Percentiles rank a stretch among this genome's conserved stretches.
Conservation (phyloP, 2,329 filamentous ascomycete species). For the Epichloe amarillans region DNA sequence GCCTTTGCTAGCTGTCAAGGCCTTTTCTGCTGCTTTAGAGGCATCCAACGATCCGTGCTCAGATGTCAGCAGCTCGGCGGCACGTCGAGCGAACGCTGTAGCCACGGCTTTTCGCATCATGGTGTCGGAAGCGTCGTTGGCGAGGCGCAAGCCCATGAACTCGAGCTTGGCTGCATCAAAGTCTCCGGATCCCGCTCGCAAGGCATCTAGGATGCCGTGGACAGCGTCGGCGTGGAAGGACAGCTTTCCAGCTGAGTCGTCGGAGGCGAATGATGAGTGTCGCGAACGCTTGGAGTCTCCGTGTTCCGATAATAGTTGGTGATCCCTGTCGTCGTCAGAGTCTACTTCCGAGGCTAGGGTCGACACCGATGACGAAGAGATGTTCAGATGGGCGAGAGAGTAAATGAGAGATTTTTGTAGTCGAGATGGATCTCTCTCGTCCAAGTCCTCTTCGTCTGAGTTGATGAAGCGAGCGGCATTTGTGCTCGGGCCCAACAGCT, state of each 20-base stretch:
- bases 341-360: slow-evolving; percentile 52
- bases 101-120: slow-evolving; percentile 81
- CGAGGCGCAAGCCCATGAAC: slow-evolving; percentile 84
- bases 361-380: slow-evolving; percentile 43
- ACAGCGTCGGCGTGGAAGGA: slow-evolving; percentile 80
- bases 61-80: slow-evolving; percentile 50
- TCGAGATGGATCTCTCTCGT: slow-evolving; percentile 33
- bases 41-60: slow-evolving; percentile 42
- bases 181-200: slow-evolving; percentile 61
- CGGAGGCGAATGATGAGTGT: slow-evolving; percentile 59
- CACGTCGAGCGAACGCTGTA: slow-evolving; percentile 70
- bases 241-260: slow-evolving; percentile 44
- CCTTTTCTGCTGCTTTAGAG: slow-evolving; percentile 48
- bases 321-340: slow-evolving; percentile 52
- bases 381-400: slow-evolving; percentile 36
- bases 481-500: slow-evolving; percentile 34
- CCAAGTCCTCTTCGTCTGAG: slow-evolving; percentile 35
- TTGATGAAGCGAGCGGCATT: slow-evolving; percentile 36
- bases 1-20: slow-evolving; percentile 41
- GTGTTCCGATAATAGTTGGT: slow-evolving; percentile 37
- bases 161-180: slow-evolving; percentile 78
- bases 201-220: slow-evolving; percentile 70
- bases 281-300: slow-evolving; percentile 43
- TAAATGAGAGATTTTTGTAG: slow-evolving; percentile 45
- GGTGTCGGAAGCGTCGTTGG: slow-evolving; percentile 76